phyloP scores from a whole-genome alignment of 495 filamentous ascomycete species.

The Massariosphaeria phaeospora region DNA sequence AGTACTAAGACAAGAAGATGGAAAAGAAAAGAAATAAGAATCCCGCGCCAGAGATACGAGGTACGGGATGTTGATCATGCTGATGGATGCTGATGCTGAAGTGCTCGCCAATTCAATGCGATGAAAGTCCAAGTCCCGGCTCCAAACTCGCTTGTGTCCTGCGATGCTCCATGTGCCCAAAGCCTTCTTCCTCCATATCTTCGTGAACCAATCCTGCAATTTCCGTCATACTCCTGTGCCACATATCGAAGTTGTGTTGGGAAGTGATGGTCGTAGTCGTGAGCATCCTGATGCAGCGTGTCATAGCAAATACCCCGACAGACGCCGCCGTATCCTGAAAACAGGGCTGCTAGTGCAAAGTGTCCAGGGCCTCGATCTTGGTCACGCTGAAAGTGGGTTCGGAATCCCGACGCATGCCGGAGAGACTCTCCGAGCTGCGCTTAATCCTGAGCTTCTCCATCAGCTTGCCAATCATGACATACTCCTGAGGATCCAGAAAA shows the following conservation, averaged over 20 bases:
- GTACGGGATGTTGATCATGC: constrained; percentile 22
- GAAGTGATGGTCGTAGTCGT: neutral
- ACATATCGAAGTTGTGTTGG: too few relatives aligned
- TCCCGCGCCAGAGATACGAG: neutral
- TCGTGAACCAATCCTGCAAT: constrained; percentile 9
- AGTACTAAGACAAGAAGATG: constrained; percentile 21
- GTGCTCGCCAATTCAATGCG: constrained; percentile 60
- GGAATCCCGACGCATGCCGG: constrained; percentile 35
- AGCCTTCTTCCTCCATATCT: constrained; percentile 1
- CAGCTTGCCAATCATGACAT: constrained; percentile 72
- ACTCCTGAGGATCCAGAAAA: constrained; percentile 76
- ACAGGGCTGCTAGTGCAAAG: neutral
- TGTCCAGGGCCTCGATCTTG: constrained; percentile 16
- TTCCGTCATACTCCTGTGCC: constrained; percentile 11
- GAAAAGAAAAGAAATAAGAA: neutral
- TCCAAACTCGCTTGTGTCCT: constrained; percentile 6
- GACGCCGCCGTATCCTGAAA: neutral
- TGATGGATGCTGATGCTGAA: constrained; percentile 19
- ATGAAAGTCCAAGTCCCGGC: constrained; percentile 45
- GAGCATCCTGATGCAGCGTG: too few relatives aligned
- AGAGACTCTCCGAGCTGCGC: constrained; percentile 46
- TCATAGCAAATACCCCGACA: neutral
- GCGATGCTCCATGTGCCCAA: neutral
- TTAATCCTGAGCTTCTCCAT: constrained; percentile 82
- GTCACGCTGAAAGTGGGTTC: constrained; percentile 20